Evolutionary conservation across 2,329 filamentous ascomycete genomes (phyloP).

Genomic region (Exutisphaerella laricina): DNA sequence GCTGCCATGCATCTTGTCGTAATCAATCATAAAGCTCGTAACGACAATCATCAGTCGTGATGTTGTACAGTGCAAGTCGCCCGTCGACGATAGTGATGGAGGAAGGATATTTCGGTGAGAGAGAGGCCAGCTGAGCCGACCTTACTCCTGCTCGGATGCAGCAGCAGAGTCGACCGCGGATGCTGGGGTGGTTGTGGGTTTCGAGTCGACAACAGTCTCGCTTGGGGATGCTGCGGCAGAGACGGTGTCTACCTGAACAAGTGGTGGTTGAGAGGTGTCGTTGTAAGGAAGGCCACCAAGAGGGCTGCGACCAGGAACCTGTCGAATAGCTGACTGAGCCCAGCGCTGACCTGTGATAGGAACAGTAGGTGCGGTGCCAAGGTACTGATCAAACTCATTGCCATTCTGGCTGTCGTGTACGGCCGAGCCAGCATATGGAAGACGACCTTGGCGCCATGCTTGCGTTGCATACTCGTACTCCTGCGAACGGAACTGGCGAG

Average conservation of each 20-base stretch:
- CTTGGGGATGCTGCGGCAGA: slow-evolving; percentile 11
- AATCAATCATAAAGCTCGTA: slow-evolving; percentile 23
- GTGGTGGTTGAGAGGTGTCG: slow-evolving; percentile 22
- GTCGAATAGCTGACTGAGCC: slow-evolving; percentile 29
- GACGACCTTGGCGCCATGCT: slow-evolving; percentile 31
- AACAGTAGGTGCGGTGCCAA: slow-evolving; percentile 28
- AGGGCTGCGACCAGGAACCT: slow-evolving; percentile 22
- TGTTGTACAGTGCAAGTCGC: slow-evolving; percentile 21
- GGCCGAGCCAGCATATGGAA: slow-evolving; percentile 24
- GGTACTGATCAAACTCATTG: slow-evolving; percentile 37
- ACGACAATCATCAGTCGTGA: slow-evolving; percentile 25
- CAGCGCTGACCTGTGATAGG: slow-evolving; percentile 34
- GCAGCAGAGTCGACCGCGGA: slow-evolving; percentile 15
- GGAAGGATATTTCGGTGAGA: slow-evolving; percentile 7
- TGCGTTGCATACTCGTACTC: slow-evolving; percentile 59
- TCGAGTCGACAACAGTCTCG: slow-evolving; percentile 1
- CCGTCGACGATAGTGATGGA: slow-evolving; percentile 23
- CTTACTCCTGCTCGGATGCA: slow-evolving; percentile 22
- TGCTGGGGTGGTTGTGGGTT: slow-evolving; percentile 1
- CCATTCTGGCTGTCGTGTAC: slow-evolving; percentile 18
- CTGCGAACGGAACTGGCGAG: slow-evolving; percentile 89
- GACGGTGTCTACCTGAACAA: slow-evolving; percentile 22
- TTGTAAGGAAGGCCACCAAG: slow-evolving; percentile 25
- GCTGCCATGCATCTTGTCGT: slow-evolving; percentile 20
- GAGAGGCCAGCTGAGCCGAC: slow-evolving; percentile 1